Evolutionary conservation across 192 early-diverging fungal genomes (phyloP).

Genomic region (Linderina pennispora): DNA sequence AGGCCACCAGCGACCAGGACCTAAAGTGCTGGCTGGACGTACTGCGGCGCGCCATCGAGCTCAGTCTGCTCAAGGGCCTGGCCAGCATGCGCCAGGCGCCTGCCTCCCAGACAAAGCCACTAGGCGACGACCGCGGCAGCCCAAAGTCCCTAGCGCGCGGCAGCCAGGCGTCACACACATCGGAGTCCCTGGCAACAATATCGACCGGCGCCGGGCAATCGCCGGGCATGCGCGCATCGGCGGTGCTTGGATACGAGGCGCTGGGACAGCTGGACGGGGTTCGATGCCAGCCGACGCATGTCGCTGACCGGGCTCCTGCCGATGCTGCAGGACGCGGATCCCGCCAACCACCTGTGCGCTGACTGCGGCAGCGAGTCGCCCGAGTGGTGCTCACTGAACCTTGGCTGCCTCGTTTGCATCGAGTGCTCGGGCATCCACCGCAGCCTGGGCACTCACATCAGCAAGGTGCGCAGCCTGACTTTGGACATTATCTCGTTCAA

Average conservation of each 20-base stretch:
- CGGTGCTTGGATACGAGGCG: no score
- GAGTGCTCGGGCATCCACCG: conserved; percentile 92
- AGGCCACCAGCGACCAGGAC: conserved; percentile 64
- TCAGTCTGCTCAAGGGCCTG: conserved; percentile 27
- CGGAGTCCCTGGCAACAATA: no score
- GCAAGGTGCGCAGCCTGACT: conserved; percentile 78
- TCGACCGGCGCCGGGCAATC: no score
- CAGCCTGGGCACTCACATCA: conserved; percentile 83
- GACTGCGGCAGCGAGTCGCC: conserved; percentile 59
- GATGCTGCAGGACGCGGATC: conserved; percentile 11
- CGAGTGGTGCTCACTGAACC: conserved; percentile 84
- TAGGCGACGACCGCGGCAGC: no score
- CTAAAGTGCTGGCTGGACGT: conserved; percentile 66
- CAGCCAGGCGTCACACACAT: no score
- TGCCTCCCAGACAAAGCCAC: no score
- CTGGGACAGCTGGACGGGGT: no score
- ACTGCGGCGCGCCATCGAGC: conserved; percentile 41
- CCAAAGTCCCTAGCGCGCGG: no score
- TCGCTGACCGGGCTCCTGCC: conserved; percentile 11
- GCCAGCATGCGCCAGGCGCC: no score
- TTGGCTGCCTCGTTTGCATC: conserved; percentile 79
- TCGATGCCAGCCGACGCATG: neutral
- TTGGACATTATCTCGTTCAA: conserved; percentile 61
- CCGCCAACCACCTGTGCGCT: conserved; percentile 43
- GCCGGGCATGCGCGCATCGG: no score